Evolutionary conservation across 2,329 filamentous ascomycete species (phyloP), one percentile per base, ranked within the genome.

Genomic region (Arthrobotrys pseudoclavata): DNA sequence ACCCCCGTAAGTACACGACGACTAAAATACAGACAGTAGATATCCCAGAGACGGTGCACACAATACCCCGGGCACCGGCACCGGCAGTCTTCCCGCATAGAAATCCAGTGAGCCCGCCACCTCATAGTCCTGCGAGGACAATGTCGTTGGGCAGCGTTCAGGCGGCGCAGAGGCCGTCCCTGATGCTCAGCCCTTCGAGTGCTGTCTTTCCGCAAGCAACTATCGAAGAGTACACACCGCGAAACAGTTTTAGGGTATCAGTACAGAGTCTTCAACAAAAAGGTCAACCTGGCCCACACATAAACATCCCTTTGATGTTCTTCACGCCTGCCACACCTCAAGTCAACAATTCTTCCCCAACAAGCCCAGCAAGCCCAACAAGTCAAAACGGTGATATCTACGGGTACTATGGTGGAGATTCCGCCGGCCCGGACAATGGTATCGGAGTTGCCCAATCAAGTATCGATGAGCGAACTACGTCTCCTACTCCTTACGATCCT

Each of bases 1-100:
- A 77, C 74, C 64, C 74, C 57, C 74, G 67, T 66, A 71, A 77
- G 74, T 71, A 71, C 61, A 67, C 74, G 67, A 66, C 74, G 62
- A 77, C 74, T 77, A 77, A 77, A 77, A 67, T 77, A 20, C 67
- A 31, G 29, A 71, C 74, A 77, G 74, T 77, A 77, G 74, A 77
- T 77, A 71, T 67, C 74, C 67, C 57, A 76, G 57, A 64, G 71
- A 50, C 64, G 64, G 71, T 69, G 34, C 63, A 76, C 60, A 70
- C 66, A 24, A 70, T 77, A 45, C 74, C 74, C n/a, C 67, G 61
- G 57, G 67, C 61, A 52, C 74, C 67, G 45, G 67, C 67, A 47
- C 67, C 68, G 52, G 74, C 64, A 26, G 67, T 77, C 42, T 77
- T 71, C 67, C 74, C 74, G 24, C 74, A 71, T 52, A 70, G 74